These are phyloP conservation scores for Exophiala bonariae DNA, from an alignment of 2,329 filamentous ascomycete species.

Conservation along the genomic window DNA sequence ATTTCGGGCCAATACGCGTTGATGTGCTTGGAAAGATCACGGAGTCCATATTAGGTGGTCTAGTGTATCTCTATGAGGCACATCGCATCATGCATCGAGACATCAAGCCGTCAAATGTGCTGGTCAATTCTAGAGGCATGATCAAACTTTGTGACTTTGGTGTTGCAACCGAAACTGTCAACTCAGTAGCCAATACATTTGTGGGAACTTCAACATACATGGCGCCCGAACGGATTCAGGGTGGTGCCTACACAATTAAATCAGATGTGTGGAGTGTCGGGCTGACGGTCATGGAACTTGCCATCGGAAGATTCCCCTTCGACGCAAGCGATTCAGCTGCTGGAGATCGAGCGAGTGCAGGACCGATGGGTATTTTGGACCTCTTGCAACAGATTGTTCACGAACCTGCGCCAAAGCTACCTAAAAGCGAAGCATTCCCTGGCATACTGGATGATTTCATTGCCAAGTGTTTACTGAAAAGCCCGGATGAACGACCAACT, in stretches of 20 bases:
- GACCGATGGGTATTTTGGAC: constrained; percentile 91
- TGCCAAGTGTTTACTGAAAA: constrained; percentile 90
- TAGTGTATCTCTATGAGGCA: constrained; percentile 91
- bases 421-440: constrained; percentile 97
- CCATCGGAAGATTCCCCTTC: constrained; percentile 96
- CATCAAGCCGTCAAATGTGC: constrained; percentile 96
- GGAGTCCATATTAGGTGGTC: constrained; percentile 86
- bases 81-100: constrained; percentile 99
- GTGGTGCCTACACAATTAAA: constrained; percentile 95
- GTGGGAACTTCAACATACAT: constrained; percentile 99
- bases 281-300: constrained; percentile 91
- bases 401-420: constrained; percentile 87
- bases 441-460: constrained; percentile 95
- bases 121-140: constrained; percentile 88
- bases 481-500: constrained; percentile 83
- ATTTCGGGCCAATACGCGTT: constrained; percentile 91
- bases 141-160: constrained; percentile 99
- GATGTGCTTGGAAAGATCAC: constrained; percentile 98
- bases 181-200: constrained; percentile 97
- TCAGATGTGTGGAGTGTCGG: constrained; percentile 99
- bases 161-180: constrained; percentile 96
- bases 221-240: constrained; percentile 97
- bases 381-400: constrained; percentile 96
- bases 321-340: constrained; percentile 77
- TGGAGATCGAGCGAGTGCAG: constrained; percentile 62